A percentile compares a stretch with the other conserved stretches of the same genome.
phyloP scores from a whole-genome alignment of 2,329 filamentous ascomycete genomes.

The Coniochaeta pulveracea region DNA sequence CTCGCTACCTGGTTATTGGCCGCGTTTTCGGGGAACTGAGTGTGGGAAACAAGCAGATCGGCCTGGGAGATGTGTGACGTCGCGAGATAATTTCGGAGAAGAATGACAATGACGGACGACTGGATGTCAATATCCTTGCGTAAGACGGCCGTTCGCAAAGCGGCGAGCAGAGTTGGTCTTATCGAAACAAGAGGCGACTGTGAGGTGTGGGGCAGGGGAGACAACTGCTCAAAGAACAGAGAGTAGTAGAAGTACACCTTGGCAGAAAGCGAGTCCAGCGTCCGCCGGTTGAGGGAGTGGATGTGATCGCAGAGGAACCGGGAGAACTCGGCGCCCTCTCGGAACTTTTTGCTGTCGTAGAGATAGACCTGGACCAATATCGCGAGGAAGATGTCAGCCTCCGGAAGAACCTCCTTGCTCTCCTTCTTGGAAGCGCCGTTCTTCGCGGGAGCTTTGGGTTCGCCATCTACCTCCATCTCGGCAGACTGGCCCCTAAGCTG shows the following conservation, averaged over 20 bases:
- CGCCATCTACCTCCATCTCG: slow-evolving; percentile 66
- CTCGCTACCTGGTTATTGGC: slow-evolving; percentile 97
- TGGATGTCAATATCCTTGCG: slow-evolving; percentile 97
- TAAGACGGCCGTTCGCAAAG: slow-evolving; percentile 87
- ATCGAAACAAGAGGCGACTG: slow-evolving; percentile 80
- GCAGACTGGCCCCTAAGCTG: slow-evolving; percentile 45
- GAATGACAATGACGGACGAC: slow-evolving; percentile 84
- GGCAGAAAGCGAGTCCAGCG: slow-evolving; percentile 83
- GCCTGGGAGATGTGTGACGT: slow-evolving; percentile 96
- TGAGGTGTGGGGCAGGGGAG: slow-evolving; percentile 77
- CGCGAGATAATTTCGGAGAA: slow-evolving; percentile 90
- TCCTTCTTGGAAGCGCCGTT: slow-evolving; percentile 44
- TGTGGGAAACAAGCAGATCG: slow-evolving; percentile 90
- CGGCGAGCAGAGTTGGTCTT: slow-evolving; percentile 74
- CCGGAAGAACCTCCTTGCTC: slow-evolving; percentile 67
- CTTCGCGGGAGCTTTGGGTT: slow-evolving; percentile 39
- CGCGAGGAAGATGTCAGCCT: slow-evolving; percentile 80
- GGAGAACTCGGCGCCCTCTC: slow-evolving; percentile 77
- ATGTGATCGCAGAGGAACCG: slow-evolving; percentile 72
- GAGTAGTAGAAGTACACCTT: slow-evolving; percentile 98
- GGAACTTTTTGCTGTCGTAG: slow-evolving; percentile 72
- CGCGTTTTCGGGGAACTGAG: slow-evolving; percentile 85
- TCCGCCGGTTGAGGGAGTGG: slow-evolving; percentile 82
- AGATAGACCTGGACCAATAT: slow-evolving; percentile 81
- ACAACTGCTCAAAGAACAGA: slow-evolving; percentile 85